These are phyloP conservation scores for Pisolithus marmoratus DNA, from an alignment of 768 basidiomycete species.

Conservation along the genomic window DNA sequence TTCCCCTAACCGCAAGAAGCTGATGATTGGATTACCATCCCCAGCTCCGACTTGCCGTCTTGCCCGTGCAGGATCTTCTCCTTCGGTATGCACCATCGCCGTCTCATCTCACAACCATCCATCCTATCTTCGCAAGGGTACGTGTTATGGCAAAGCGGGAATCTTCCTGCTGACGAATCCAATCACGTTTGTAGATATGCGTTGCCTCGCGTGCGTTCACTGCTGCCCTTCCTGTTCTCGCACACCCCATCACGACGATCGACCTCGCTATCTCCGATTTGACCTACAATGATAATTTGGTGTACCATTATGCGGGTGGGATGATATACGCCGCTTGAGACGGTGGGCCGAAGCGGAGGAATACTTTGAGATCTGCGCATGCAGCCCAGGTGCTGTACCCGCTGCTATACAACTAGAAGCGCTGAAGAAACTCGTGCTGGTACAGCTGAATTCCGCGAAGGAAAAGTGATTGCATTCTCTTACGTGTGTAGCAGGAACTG, in stretches of 20 bases:
- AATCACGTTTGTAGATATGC: constrained; percentile 40
- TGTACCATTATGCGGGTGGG: constrained; percentile 83
- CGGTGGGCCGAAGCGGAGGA: constrained; percentile 67
- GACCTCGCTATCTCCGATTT: constrained; percentile 59
- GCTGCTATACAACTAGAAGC: constrained; percentile 80
- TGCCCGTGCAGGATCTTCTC: constrained; percentile 55
- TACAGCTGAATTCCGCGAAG: constrained; percentile 74
- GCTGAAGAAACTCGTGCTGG: constrained; percentile 73
- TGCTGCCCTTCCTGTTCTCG: constrained; percentile 56
- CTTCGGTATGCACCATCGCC: constrained; percentile 53
- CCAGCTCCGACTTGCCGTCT: constrained; percentile 44
- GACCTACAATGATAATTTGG: constrained; percentile 70
- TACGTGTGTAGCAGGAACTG: background rate
- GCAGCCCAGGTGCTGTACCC: constrained; percentile 50
- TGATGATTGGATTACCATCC: constrained; percentile 15
- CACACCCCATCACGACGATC: constrained; percentile 59
- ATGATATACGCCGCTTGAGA: constrained; percentile 57
- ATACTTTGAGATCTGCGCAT: constrained; percentile 75
- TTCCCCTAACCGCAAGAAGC: background rate
- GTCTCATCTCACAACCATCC: constrained; percentile 63
- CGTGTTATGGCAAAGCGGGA: constrained; percentile 16
- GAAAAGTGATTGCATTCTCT: constrained; percentile 44
- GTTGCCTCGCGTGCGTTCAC: constrained; percentile 47
- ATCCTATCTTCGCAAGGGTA: constrained; percentile 62
- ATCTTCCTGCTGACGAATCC: background rate